These are phyloP conservation scores for Phoenix dactylifera DNA, from an alignment of 176 grass and related monocot species.

Conservation along the genomic window DNA sequence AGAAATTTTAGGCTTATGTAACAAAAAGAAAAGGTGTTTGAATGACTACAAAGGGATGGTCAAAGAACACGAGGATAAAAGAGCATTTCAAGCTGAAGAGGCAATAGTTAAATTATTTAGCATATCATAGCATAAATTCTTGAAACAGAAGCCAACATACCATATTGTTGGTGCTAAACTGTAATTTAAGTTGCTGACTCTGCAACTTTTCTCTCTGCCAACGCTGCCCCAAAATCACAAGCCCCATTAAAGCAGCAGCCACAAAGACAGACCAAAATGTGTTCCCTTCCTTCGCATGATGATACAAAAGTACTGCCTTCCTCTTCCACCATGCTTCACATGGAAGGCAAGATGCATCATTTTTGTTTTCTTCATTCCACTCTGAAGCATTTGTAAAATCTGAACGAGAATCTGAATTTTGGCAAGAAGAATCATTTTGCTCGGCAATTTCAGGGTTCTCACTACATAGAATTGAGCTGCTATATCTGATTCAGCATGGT, in stretches of 20 bases:
- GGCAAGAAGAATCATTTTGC: background rate
- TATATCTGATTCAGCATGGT: constrained; percentile 10
- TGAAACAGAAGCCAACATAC: constrained; percentile 11
- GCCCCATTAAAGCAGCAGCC: constrained; percentile 34
- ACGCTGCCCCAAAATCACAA: constrained; percentile 32
- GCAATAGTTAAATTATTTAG: no score
- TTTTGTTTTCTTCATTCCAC: background rate
- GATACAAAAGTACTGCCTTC: constrained; percentile 21
- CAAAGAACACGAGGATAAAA: no score
- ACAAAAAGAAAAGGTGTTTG: no score
- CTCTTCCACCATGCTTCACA: constrained; percentile 46
- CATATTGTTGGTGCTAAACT: constrained; percentile 31
- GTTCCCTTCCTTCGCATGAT: constrained; percentile 33
- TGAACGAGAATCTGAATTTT: background rate
- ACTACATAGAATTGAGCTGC: background rate
- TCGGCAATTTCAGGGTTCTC: background rate
- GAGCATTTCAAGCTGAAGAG: no score
- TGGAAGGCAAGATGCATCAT: background rate
- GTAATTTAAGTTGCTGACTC: constrained; percentile 31
- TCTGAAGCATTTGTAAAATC: background rate
- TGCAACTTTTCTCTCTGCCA: constrained; percentile 35
- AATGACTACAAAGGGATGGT: no score
- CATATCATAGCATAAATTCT: constrained; percentile 18
- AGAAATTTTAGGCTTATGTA: no score
- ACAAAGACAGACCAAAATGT: constrained; percentile 35